Percentiles rank a stretch among this genome's conserved stretches.
These are phyloP conservation scores for Populus nigra DNA, from an alignment of 345 rosid species.

Conservation along the genomic window DNA sequence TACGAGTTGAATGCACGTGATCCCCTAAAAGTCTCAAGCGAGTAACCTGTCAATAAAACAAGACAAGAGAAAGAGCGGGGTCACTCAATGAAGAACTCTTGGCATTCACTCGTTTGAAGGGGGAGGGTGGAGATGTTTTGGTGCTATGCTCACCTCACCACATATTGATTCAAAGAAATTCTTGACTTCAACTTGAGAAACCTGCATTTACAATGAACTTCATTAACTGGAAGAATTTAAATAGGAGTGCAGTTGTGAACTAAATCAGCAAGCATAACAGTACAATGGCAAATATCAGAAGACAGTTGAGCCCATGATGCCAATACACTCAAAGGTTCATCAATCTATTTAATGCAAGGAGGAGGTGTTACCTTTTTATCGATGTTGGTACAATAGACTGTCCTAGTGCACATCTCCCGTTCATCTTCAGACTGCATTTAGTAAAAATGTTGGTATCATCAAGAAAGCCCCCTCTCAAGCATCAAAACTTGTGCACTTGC, in stretches of 20 bases:
- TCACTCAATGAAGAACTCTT: constrained; percentile 3
- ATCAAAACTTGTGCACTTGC: constrained; percentile 3
- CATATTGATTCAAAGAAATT: constrained; percentile 73
- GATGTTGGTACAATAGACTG: constrained; percentile 88
- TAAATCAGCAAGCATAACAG: neutral
- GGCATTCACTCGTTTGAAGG: neutral
- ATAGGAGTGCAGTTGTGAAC: neutral
- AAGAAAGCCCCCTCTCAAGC: constrained; percentile 5
- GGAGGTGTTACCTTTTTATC: constrained; percentile 63
- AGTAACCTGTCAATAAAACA: constrained; percentile 51
- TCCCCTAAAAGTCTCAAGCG: constrained; percentile 87
- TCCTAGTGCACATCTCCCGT: constrained; percentile 88
- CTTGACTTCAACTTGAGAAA: constrained; percentile 77
- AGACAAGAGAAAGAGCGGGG: neutral
- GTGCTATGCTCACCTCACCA: constrained; percentile 66
- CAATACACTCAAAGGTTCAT: neutral
- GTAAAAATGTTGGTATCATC: neutral
- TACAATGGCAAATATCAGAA: neutral
- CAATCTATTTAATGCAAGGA: constrained; percentile 1
- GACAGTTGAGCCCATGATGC: neutral
- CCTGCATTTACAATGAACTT: constrained; percentile 34
- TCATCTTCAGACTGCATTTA: constrained; percentile 86
- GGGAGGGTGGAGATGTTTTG: neutral
- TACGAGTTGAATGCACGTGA: constrained; percentile 78
- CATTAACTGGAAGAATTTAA: neutral